Evolutionary conservation across 352 stramenopile genomes (phyloP), one percentile per base, ranked within the genome.

Genomic region (Thalassiosira allenii): DNA sequence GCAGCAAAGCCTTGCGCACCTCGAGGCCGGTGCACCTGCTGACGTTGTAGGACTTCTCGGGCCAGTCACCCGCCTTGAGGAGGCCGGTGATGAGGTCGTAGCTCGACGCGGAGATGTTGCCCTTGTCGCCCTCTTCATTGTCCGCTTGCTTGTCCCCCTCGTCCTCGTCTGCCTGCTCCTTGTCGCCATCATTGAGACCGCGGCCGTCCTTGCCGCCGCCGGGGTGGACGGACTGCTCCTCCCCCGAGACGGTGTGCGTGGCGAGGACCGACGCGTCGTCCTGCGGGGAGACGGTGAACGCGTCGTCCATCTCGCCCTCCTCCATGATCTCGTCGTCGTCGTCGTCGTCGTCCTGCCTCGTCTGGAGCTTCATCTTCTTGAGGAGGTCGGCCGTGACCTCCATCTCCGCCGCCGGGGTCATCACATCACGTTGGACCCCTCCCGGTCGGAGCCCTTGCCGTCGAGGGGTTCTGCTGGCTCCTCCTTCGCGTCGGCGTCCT

Each of bases 21-120:
- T 95, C 91, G 40, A 95, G 79, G 34, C 91, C 91, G 63, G 91
- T 94, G 66, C 89, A 95, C 43, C 91, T 81, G 61, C 68, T 81
- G 34, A 94, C 75, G 75, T 95, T 95, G 68, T 94, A 95, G 33
- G 84, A 93, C 65, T 94, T 87, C 73, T 93, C 87, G 37, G 91
- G 91, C 84, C 85, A 92, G 66, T 95, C 91, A 25, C 88, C 88
- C 33, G 83, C 74, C 61, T 93, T 90, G 2, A 95, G 74, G 41
- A 95, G 79, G 4, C 89, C 89, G 62, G 82, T 94, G 33, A 95
- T 92, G 0, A 94, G 79, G 58, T 94, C 91, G 76, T 94, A 94
- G 63, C 84, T 94, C 43, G 90, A 93, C 49, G 86, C 86, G 37
- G 70, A 54, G 14, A 83, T 71, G 23, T 81, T 84, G 22, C 61